Base-by-base conservation (phyloP, 257 asterid species). In the Mitragyna speciosa region DNA sequence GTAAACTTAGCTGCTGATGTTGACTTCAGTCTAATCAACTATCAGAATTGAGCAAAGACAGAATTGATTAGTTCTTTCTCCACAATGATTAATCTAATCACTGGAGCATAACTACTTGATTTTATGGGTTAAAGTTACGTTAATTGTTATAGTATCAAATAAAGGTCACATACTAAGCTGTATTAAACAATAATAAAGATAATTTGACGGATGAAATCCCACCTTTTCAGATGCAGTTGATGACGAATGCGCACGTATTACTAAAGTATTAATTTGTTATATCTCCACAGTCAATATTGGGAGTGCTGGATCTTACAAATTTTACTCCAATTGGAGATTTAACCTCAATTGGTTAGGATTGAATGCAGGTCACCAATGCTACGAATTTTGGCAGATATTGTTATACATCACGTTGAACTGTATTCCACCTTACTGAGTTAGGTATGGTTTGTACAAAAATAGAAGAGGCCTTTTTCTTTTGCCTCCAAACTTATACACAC, bases 1-100 rank as follows among this genome's bases (percentile, higher is more conserved):
- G 14, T 20, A 7, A 39, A 41, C 16, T 36, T 8, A 31, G 52
- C 36, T 36, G 14, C n/a, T 43, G 56, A 41, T 39, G 72, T 36
- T 36, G 72, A 68, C 49, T 68, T 33, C 22, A 9, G 15, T 36
- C 72, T 5, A 12, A 39, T 36, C 73, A 68, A 67, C 12, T 4
- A 33, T 36, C 41, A 19, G 72, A 2, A 43, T 70, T 47, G 76
- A 33, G 41, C 76, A 71, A 12, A 71, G 1, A 12, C 12, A 14
- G 76, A 72, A 28, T 48, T 72, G 76, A 48, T 47, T 28, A 6
- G 76, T 72, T 72, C 61, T 47, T 48, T 72, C 36, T 28, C 70
- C 36, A 64, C 70, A 64, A 28, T 3, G 22, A 64, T 28, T 64
- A 28, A 28, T 64, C 20, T 64, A 64, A 28, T 30, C 39, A 24